Conservation (phyloP, 1,139 yeast species). For the Hansenula anomala region DNA sequence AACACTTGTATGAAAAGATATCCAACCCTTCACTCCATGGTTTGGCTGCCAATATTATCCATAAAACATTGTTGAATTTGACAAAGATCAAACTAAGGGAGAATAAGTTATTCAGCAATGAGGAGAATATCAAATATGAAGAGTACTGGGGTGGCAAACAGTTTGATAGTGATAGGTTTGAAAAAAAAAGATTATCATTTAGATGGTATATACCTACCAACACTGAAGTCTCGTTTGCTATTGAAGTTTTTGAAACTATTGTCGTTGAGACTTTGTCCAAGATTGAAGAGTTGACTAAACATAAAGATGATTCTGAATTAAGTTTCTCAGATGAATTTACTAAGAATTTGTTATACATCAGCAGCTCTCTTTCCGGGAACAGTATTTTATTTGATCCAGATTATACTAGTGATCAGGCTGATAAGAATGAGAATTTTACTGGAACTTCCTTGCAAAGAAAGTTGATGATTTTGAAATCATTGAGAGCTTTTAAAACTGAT, state of each 20-base stretch:
- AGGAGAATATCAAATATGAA: conserved; percentile 32
- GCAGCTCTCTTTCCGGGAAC: conserved; percentile 69
- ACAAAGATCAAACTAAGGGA: conserved; percentile 58
- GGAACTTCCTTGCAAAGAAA: conserved; percentile 25
- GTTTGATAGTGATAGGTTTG: conserved; percentile 40
- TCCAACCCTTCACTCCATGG: conserved; percentile 59
- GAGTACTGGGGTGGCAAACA: conserved; percentile 74
- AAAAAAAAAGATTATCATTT: conserved; percentile 44
- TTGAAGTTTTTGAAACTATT: conserved; percentile 50
- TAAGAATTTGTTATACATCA: conserved; percentile 50
- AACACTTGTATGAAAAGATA: conserved; percentile 49
- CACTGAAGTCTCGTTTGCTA: conserved; percentile 57
- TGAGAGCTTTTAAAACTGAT: conserved; percentile 28
- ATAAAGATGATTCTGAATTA: conserved; percentile 14
- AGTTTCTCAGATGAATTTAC: conserved; percentile 42
- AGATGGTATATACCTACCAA: conserved; percentile 72
- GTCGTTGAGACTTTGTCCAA: conserved; percentile 39
- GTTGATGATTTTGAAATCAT: conserved; percentile 27
- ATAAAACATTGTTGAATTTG: conserved; percentile 61
- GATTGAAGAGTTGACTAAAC: conserved; percentile 30
- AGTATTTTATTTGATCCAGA: conserved; percentile 72
- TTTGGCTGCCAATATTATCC: conserved; percentile 45
- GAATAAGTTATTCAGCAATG: conserved; percentile 44
- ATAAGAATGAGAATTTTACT: conserved; percentile 9
- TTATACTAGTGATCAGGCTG: conserved; percentile 26